These are phyloP conservation scores for Spongispora temasekensis DNA, from an alignment of 1,284 basidiomycete species.

Conservation along the genomic window DNA sequence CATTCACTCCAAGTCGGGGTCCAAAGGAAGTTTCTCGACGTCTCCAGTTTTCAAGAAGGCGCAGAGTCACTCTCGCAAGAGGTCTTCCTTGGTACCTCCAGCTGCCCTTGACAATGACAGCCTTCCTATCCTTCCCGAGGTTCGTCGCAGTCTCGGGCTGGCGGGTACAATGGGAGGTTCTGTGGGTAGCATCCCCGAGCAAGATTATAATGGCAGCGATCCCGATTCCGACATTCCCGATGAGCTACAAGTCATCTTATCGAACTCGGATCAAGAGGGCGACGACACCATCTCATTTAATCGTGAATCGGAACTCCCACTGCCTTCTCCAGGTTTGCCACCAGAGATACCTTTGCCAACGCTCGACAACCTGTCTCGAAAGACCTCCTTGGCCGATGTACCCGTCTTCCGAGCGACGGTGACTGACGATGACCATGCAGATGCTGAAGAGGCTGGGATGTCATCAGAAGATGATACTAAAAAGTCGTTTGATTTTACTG, in stretches of 20 bases:
- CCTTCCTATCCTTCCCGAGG: conserved; percentile 50
- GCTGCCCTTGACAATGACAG: conserved; percentile 15
- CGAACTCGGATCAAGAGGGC: conserved; percentile 44
- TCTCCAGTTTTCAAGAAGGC: conserved; percentile 54
- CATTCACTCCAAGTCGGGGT: conserved; percentile 32
- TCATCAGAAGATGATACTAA: conserved; percentile 63
- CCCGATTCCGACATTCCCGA: conserved; percentile 76
- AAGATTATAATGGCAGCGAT: conserved; percentile 53
- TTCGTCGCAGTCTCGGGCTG: conserved; percentile 58
- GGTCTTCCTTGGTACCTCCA: conserved; percentile 37
- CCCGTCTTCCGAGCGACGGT: conserved; percentile 50
- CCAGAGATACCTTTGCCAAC: conserved; percentile 43
- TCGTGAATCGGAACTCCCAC: conserved; percentile 5
- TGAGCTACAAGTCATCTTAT: conserved; percentile 68
- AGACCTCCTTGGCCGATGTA: conserved; percentile 16
- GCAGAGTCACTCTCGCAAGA: conserved; percentile 37
- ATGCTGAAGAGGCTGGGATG: conserved; percentile 46
- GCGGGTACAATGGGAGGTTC: conserved; percentile 65
- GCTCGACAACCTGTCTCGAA: conserved; percentile 17
- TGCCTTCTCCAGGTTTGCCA: conserved; percentile 44
- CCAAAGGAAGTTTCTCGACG: conserved; percentile 34
- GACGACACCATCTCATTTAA: conserved; percentile 48
- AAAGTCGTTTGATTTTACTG: conserved; percentile 85
- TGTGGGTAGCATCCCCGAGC: conserved; percentile 43
- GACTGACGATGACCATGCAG: conserved; percentile 46